Percentiles rank a stretch among this genome's conserved stretches.
phyloP scores from a whole-genome alignment of 2,329 filamentous ascomycete species.

The Colletotrichum endophyticum region DNA sequence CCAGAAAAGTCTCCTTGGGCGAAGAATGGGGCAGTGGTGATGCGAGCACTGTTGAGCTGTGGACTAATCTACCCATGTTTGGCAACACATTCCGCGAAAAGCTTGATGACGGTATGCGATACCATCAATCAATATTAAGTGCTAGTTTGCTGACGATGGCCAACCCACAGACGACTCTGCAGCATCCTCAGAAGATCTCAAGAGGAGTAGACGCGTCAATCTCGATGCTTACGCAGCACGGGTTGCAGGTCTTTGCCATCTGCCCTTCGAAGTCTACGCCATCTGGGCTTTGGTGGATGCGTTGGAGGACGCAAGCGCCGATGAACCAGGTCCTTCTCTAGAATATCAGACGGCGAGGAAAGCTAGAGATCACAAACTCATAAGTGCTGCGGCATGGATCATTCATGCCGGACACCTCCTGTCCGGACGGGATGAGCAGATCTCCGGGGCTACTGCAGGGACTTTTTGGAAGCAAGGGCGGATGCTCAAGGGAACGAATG shows the following conservation, averaged over 20 bases:
- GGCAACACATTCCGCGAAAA: background rate
- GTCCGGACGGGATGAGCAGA: background rate
- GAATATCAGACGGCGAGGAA: accelerated
- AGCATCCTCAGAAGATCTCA: background rate
- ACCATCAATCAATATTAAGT: accelerated
- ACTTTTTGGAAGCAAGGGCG: background rate
- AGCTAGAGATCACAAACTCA: background rate
- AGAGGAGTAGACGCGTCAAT: background rate
- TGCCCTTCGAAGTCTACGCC: background rate
- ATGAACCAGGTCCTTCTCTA: accelerated
- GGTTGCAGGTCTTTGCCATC: background rate
- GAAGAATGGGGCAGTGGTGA: background rate
- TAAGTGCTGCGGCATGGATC: background rate
- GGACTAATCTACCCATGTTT: background rate
- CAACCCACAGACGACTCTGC: background rate
- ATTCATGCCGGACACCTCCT: background rate
- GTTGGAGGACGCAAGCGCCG: background rate
- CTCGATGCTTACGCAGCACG: background rate
- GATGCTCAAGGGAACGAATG: background rate
- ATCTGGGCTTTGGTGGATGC: background rate
- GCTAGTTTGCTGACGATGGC: accelerated
- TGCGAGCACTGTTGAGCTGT: background rate
- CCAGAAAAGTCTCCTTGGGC: accelerated
- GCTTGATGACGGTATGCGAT: background rate
- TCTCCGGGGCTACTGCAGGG: background rate